Evolutionary conservation across 1,284 basidiomycete species (phyloP), one percentile per base, ranked within the genome.

Genomic region (Ceratobasidium sp.): DNA sequence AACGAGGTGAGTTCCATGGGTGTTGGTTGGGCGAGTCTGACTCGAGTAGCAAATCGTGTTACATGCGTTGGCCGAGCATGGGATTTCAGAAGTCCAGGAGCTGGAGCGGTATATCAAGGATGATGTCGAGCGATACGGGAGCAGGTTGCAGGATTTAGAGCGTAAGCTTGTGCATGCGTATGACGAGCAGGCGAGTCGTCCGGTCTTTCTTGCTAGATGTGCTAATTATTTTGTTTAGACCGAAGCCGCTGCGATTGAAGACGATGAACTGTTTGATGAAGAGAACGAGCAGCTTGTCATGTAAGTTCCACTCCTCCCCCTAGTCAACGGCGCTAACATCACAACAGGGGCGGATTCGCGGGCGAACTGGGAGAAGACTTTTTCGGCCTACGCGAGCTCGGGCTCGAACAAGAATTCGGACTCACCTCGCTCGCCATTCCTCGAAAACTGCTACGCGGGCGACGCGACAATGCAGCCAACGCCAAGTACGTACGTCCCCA

Each of bases 361-460:
- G 92, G 93, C 65, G 85, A 88, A 25, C 84, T 96, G 17, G 95
- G 94, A 40, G 95, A 97, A 75, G 96, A 98, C 78, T 97, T 95
- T 79, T 86, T 98, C 35, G 96, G 95, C 20, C 83, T 98, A 32
- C 85, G 87, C 65, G 94, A 93, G 76, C 80, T 96, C 47, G 96
- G 96, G 22, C 92, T 98, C 69, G 94, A 94, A 57, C 84, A 85
- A 50, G 96, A 98, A 77, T 83, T 93, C 67, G 93, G 93, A n/a
- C 79, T 96, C 72, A 84, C 87, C 1, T 90, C 84, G 71, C 83
- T 97, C 57, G 86, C 84, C 12, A 85, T 97, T 20, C 96, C 96
- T 5, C 89, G 60, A 53, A 45, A 56, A 13, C 55, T 73, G 8
- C 58, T 71, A 27, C 68, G 65, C 55, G 69, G 71, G 15, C 55